A percentile compares a stretch with the other conserved stretches of the same genome.
Evolutionary conservation across 805 yeast species (phyloP).

Genomic region (Candida ponderosae): DNA sequence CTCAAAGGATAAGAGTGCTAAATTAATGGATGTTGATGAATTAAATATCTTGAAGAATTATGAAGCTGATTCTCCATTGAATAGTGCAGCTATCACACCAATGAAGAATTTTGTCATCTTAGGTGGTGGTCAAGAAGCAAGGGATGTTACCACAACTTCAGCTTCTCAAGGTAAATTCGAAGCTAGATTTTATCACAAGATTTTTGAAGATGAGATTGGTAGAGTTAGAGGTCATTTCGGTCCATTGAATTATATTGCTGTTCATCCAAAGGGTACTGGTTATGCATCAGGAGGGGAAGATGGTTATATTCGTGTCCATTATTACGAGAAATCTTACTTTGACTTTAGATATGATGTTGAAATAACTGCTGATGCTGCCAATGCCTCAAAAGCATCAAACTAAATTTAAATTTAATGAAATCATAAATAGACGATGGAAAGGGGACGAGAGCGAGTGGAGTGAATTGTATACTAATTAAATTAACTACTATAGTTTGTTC

Average conservation of each 20-base stretch:
- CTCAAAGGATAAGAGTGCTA: constrained; percentile 85
- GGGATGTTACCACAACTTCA: constrained; percentile 96
- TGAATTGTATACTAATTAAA: no score
- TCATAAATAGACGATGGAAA: no score
- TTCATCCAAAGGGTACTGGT: constrained; percentile 88
- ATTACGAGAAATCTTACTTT: constrained; percentile 85
- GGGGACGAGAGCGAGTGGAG: no score
- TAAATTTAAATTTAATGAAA: no score
- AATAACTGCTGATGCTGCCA: constrained; percentile 53
- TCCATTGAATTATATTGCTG: constrained; percentile 89
- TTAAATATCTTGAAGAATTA: constrained; percentile 66
- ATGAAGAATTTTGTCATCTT: constrained; percentile 84
- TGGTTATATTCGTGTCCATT: constrained; percentile 92
- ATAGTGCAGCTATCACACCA: constrained; percentile 92
- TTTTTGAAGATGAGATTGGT: constrained; percentile 93
- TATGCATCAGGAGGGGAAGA: constrained; percentile 99
- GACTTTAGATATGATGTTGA: constrained; percentile 92
- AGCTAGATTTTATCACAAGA: constrained; percentile 91
- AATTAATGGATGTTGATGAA: constrained; percentile 69
- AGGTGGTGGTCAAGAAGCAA: constrained; percentile 99
- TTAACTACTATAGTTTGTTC: no score
- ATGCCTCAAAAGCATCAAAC: not conserved
- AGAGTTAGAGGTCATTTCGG: constrained; percentile 99
- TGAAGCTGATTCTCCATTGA: constrained; percentile 87
- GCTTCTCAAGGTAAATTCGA: constrained; percentile 93